Evolutionary conservation across 2,329 filamentous ascomycete genomes (phyloP).

Genomic region (Tothia fuscella): DNA sequence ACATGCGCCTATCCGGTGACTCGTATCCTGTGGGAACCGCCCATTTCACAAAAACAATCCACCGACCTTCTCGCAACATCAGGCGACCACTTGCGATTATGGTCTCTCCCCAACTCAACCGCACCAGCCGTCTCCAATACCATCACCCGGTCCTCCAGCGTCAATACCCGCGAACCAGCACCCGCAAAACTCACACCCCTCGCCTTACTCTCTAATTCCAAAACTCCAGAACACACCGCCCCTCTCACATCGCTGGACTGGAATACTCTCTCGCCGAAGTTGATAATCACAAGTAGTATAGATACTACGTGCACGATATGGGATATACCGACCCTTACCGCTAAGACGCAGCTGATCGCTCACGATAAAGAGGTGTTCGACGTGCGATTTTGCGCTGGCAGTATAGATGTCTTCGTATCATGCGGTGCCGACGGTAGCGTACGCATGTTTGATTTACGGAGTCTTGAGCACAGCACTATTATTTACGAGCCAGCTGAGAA

Average conservation of each 20-base stretch:
- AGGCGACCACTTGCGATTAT: slow-evolving; percentile 83
- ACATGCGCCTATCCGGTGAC: slow-evolving; percentile 98
- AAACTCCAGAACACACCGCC: slow-evolving; percentile 95
- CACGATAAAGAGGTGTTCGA: slow-evolving; percentile 99
- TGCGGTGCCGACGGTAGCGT: slow-evolving; percentile 97
- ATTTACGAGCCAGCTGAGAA: slow-evolving; percentile 97
- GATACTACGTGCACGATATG: slow-evolving; percentile 99
- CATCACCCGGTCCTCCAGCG: slow-evolving; percentile 54
- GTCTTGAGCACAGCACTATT: slow-evolving; percentile 94
- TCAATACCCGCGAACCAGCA: slow-evolving; percentile 46
- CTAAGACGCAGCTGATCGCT: slow-evolving; percentile 95
- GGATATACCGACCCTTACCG: slow-evolving; percentile 96
- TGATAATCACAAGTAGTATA: slow-evolving; percentile 98
- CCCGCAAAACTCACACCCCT: slow-evolving; percentile 81
- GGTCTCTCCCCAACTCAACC: slow-evolving; percentile 61
- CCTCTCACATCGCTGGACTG: slow-evolving; percentile 93
- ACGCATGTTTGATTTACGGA: slow-evolving; percentile 95
- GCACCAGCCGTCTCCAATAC: slow-evolving; percentile 46
- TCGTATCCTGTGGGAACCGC: slow-evolving; percentile 88
- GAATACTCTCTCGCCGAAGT: slow-evolving; percentile 92
- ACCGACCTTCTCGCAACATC: slow-evolving; percentile 92
- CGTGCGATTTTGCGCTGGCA: slow-evolving; percentile 94
- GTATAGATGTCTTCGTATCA: slow-evolving; percentile 96
- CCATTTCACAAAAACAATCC: slow-evolving; percentile 85
- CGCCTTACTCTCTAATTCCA: slow-evolving; percentile 89